Evolutionary conservation across 2,329 filamentous ascomycete genomes (phyloP), one percentile per base, ranked within the genome.

Genomic region (Cercospora nicotianae): DNA sequence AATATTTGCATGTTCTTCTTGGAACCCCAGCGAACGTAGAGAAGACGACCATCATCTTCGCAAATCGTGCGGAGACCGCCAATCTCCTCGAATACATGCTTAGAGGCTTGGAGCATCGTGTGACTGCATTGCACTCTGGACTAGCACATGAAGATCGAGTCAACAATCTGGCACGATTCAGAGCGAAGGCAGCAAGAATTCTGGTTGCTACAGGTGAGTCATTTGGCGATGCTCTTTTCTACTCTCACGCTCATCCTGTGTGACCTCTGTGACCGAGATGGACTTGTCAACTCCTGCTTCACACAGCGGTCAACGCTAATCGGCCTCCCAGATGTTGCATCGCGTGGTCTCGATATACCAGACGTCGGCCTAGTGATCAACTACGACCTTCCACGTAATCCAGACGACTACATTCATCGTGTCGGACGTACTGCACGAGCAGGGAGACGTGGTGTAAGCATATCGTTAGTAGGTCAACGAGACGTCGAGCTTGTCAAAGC

Each of bases 391-490:
- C 95, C 95, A 0, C 89, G 94, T n/a, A 93, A 97, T 77, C 93
- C 94, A 3, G 94, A 97, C 78, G 94, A 97, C 80, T 99, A 99
- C 79, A 95, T 99, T 72, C 95, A 99, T 82, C 89, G 95, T 12
- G 94, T 97, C 61, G 95, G 95, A 79, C 90, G 95, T 81, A 99
- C 95, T 12, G 95, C 95, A 3, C 90, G 95, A 86, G 95, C 95
- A 0, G 95, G 95, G 0, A 87, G 93, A 55, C 85, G 85, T 63
- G 95, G 95, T 75, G 90, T 93, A 72, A 89, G 91, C 5, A 88
- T 97, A 16, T 96, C 92, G 2, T 87, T 99, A 74, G 90, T 99
- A 2, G 94, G 95, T 2, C 94, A 98, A 84, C 86, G 94, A 67
- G 95, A 99, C 79, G 93, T 98, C 1, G 89, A 94, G 75, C 85